A percentile compares a stretch with the other conserved stretches of the same genome.
Conservation (phyloP, 148 eudicot species). For the Fagopyrum homotropicum region DNA sequence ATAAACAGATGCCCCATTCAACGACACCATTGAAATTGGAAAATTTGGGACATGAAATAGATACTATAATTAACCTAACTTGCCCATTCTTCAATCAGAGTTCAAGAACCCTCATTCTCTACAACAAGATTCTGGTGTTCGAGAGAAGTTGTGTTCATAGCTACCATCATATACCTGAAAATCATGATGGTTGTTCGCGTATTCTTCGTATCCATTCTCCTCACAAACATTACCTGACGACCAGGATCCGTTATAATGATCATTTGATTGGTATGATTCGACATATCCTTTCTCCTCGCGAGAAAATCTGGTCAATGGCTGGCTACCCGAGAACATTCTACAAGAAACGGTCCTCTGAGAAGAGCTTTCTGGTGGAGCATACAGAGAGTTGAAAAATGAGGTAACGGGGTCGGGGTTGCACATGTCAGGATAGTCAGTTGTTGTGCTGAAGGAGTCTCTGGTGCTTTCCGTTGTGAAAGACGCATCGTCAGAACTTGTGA, state of each 20-base stretch:
- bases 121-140: conserved; percentile 8
- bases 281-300: conserved; percentile 44
- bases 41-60: conserved; percentile 30
- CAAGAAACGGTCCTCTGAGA: conserved; percentile 56
- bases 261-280: conserved; percentile 26
- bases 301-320: conserved; percentile 42
- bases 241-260: conserved; percentile 18
- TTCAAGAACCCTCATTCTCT: conserved; percentile 10
- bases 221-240: no score
- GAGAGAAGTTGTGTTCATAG: conserved; percentile 13
- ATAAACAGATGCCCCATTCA: conserved; percentile 48
- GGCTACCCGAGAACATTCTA: conserved; percentile 49
- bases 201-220: conserved; percentile 4
- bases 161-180: conserved; percentile 36
- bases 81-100: not conserved
- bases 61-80: conserved; percentile 13
- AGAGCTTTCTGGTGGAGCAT: conserved; percentile 25
- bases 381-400: conserved; percentile 38
- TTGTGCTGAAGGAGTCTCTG: conserved; percentile 72
- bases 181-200: conserved; percentile 22
- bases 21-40: conserved; percentile 37
- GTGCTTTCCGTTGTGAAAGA: conserved; percentile 92
- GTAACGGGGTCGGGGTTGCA: conserved; percentile 35
- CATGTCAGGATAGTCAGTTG: conserved; percentile 27
- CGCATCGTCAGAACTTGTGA: conserved; percentile 95